Base-by-base conservation (phyloP, 805 yeast genomes). In the Ogataea saltuana region DNA sequence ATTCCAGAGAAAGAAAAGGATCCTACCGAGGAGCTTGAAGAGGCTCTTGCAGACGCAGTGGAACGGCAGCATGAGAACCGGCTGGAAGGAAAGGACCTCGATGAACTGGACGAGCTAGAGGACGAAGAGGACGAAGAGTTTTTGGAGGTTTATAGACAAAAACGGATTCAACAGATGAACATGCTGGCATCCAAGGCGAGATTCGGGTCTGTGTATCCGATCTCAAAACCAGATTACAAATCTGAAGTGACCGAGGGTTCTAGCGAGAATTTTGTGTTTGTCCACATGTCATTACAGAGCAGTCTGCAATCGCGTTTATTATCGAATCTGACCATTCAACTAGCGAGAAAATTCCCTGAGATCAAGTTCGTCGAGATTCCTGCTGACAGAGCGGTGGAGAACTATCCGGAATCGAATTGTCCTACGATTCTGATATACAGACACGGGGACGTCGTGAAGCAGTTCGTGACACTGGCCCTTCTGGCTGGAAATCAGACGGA, bases 121-220 rank as follows among this genome's bases (percentile, higher is more conserved):
- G 97, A 84, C 54, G 95, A 88, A 31, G 97, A 91, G 57, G 95
- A 88, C 53, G 97, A 89, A 53, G 97, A 88, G 7, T 91, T 91
- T 55, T 67, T 93, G 46, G 81, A 85, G 47, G 68, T 70, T 49
- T 93, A 93, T 64, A 83, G 88, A 51, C 76, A 75, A 49, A 84
- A 86, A 60, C 73, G 98, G 50, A 68, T 91, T 61, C 75, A 72
- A n/a, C 95, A 91, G 61, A 65, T 93, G 49, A 71, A 78, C 51
- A 72, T 76, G 51, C 62, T 86, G 55, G 78, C 76, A 33, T 68
- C 76, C 25, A 70, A 67, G 34, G 70, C 79, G 41, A 74, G 69
- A 58, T 91, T 76, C 62, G 98, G 99, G 6, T 65, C 74, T 15
- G 91, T 93, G 5, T 74, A 72, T 34, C 89, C 88, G 30, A 76